A percentile compares a stretch with the other conserved stretches of the same genome.
Evolutionary conservation across 768 basidiomycete genomes (phyloP).

Genomic region (Xerocomellus chrysenteron): DNA sequence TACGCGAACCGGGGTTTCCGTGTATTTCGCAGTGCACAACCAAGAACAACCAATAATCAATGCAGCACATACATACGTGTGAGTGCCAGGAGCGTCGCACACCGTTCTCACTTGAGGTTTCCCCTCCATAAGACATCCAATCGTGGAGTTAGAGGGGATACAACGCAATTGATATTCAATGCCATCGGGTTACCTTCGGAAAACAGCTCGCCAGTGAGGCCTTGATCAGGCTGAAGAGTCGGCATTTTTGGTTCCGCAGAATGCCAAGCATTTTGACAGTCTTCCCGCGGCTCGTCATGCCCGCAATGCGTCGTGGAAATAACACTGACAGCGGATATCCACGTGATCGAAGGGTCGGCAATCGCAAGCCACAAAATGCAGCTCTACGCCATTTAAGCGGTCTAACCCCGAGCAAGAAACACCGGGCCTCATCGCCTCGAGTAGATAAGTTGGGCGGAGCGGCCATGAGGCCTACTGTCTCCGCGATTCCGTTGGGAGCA

Average conservation of each 20-base stretch:
- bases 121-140: background rate
- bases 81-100: background rate
- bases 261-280: background rate
- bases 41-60: background rate
- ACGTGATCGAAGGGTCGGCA: background rate
- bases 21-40: background rate
- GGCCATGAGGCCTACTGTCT: conserved; percentile 1
- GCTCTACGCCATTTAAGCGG: conserved; percentile 1
- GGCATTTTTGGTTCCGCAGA: background rate
- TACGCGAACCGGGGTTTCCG: background rate
- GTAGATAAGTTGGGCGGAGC: background rate
- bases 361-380: background rate
- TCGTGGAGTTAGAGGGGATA: conserved; percentile 23
- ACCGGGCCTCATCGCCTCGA: background rate
- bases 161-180: background rate
- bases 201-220: no score
- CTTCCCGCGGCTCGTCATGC: background rate
- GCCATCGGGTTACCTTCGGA: background rate
- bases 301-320: background rate
- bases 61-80: background rate
- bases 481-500: conserved; percentile 14
- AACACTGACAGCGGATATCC: background rate
- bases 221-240: no score
- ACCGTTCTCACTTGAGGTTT: background rate
- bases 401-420: conserved; percentile 18